Evolutionary conservation across 2,329 filamentous ascomycete genomes (phyloP), one percentile per base, ranked within the genome.

Genomic region (Neonectria ditissima): DNA sequence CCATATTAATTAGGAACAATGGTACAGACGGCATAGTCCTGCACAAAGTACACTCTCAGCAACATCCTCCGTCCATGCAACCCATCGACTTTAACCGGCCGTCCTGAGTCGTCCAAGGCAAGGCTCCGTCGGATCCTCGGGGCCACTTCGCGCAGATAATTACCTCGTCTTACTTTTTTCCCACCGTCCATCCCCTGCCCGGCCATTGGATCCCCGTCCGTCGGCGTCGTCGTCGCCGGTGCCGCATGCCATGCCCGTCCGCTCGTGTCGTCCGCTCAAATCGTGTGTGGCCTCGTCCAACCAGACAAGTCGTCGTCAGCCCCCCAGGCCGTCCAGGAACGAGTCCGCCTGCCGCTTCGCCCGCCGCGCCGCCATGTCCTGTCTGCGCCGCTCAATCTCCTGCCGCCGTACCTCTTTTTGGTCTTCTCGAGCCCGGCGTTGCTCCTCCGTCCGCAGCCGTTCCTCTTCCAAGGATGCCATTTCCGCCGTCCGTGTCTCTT

Each of bases 381-480:
- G 82, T 75, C 87, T 86, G 71, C 90, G 75, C 74, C 81, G 83
- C 83, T 92, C 91, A 69, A 93, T 86, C 74, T 90, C 86, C 69
- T 80, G 81, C 70, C 84, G 85, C 74, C 90, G 82, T 71, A 82
- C 84, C 69, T 86, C 86, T 75, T 84, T 86, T 72, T 85, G 84
- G 67, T 84, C 85, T 69, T 87, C 84, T 65, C 84, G 81, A 69
- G 83, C 83, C 64, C 79, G 71, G 62, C 91, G 82, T 70, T 86
- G 85, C 57, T 83, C 81, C 78, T 94, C 91, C 55, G 92, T 96
- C 74, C 88, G 86, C 65, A 82, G 79, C 62, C 92, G 83, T 76
- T 93, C 89, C 70, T 84, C 82, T 67, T 88, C 86, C 59, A 97
- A 81, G 47, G 84, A 86, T 69, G 87, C 84, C 92, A 98, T 97